Evolutionary conservation across 108 stramenopile species (phyloP), one percentile per base, ranked within the genome.

Genomic region (Chaetoceros muelleri): DNA sequence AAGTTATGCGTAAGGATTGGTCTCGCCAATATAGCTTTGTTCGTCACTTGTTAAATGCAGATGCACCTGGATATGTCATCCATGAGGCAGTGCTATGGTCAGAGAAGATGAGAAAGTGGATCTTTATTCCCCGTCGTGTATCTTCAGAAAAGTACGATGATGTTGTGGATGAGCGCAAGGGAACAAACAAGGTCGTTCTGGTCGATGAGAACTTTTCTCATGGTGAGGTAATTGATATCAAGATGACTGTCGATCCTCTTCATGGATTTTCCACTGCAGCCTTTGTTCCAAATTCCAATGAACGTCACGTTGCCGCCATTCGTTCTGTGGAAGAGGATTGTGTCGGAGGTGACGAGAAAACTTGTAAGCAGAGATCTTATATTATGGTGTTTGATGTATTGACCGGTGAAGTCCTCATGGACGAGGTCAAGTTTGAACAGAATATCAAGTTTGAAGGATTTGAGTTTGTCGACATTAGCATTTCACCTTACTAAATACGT

Each of bases 231-330:
- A 87, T 91, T 19, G 81, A 87, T 19, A 84, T 87, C 24, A 80
- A 84, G 26, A 68, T 78, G 71, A 47, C 53, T 10, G 64, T 69
- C 54, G 81, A 87, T 69, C 66, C 81, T 21, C 80, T 94, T 44
- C 88, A 88, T 58, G 94, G 94, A 54, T 97, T 97, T 65, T 93
- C 90, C 20, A 72, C 90, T 21, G 90, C 95, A 75, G 93, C 94
- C 44, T 95, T 96, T 69, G 85, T 96, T n/a, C 95, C 95, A 7
- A 76, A 73, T 19, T 87, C 90, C 21, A 71, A 75, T 7, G 92
- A 92, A 51, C 73, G 78, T 5, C 89, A 90, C 49, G 85, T 81
- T 2, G 64, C 95, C 47, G 91, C 93, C 3, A 64, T 91, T 17
- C 69, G 94, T 26, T 89, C 83, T 31, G 94, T 95, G 29, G 96